Evolutionary conservation across 176 grass and related monocot genomes (phyloP).

Genomic region (Pontederia crassipes): DNA sequence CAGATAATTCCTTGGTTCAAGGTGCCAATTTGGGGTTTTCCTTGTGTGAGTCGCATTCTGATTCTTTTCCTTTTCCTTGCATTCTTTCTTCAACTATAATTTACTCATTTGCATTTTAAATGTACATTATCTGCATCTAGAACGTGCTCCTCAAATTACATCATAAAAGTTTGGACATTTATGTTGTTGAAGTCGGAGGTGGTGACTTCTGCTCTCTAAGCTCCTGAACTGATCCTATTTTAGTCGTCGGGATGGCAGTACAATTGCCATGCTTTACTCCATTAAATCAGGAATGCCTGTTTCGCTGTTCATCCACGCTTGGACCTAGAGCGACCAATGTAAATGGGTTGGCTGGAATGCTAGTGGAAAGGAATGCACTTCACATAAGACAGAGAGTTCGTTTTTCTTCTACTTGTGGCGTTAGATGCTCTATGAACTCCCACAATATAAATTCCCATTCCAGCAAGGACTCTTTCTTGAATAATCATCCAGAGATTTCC

Average conservation of each 20-base stretch:
- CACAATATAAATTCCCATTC: neutral
- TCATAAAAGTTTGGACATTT: too few relatives aligned
- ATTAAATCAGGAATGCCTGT: neutral
- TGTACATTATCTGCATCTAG: too few relatives aligned
- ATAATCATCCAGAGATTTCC: neutral
- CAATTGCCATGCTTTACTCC: neutral
- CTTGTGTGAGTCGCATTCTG: too few relatives aligned
- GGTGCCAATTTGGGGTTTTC: too few relatives aligned
- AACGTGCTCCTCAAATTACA: too few relatives aligned
- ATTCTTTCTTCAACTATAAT: too few relatives aligned
- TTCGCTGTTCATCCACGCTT: neutral
- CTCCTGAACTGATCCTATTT: neutral
- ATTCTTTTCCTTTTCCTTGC: too few relatives aligned
- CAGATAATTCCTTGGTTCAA: too few relatives aligned
- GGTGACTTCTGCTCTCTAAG: neutral
- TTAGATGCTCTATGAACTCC: neutral
- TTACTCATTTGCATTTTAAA: too few relatives aligned
- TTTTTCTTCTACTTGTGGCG: neutral
- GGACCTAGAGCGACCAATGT: neutral
- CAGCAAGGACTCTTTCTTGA: constrained; percentile 1
- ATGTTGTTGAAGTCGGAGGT: too few relatives aligned
- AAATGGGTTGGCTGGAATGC: neutral
- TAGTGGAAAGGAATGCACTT: neutral
- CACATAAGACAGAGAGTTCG: neutral
- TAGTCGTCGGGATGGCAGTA: neutral